These are phyloP conservation scores for Micromonas pusilla DNA, from an alignment of 139 green algal genomes.

Conservation along the genomic window DNA sequence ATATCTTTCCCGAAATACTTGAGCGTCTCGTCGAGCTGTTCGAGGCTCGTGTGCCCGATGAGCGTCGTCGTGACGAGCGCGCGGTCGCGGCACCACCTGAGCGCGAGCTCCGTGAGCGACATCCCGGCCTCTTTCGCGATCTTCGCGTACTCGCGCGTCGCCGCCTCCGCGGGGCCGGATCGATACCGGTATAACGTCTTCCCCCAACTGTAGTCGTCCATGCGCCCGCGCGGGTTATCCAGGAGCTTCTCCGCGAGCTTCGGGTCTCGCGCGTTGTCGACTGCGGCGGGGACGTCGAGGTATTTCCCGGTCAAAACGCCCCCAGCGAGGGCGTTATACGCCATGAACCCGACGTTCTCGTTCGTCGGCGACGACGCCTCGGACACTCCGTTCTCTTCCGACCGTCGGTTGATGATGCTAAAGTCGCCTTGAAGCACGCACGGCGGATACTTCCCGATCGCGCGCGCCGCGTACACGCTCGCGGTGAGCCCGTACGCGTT, in stretches of 20 bases:
- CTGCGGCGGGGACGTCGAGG: slow-evolving; percentile 18
- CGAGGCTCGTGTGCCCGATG: slow-evolving; percentile 15
- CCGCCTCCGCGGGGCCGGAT: slow-evolving; percentile 7
- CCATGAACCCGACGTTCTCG: slow-evolving; percentile 22
- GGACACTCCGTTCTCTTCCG: slow-evolving; percentile 45
- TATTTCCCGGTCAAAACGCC: slow-evolving; percentile 32
- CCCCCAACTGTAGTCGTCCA: slow-evolving; percentile 30
- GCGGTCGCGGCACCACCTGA: slow-evolving; percentile 17
- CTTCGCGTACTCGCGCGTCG: slow-evolving; percentile 4
- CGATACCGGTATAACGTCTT: slow-evolving; percentile 31
- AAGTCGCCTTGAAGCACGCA: slow-evolving; percentile 68
- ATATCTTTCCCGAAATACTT: slow-evolving; percentile 3
- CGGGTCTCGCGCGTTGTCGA: background rate
- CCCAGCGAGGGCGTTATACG: slow-evolving; percentile 18
- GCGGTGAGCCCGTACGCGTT: slow-evolving; percentile 57
- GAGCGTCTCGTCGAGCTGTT: slow-evolving; percentile 23
- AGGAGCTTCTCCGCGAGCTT: background rate
- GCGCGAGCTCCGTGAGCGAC: slow-evolving; percentile 12
- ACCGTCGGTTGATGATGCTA: slow-evolving; percentile 37
- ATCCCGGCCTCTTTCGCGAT: slow-evolving; percentile 16
- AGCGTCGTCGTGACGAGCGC: slow-evolving; percentile 19
- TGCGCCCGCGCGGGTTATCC: slow-evolving; percentile 18
- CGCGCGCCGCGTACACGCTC: slow-evolving; percentile 45
- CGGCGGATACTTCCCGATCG: slow-evolving; percentile 45
- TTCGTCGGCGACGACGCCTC: slow-evolving; percentile 40